These are phyloP conservation scores for Fusarium sp. DNA, from an alignment of 2,329 filamentous ascomycete species.

Conservation along the genomic window DNA sequence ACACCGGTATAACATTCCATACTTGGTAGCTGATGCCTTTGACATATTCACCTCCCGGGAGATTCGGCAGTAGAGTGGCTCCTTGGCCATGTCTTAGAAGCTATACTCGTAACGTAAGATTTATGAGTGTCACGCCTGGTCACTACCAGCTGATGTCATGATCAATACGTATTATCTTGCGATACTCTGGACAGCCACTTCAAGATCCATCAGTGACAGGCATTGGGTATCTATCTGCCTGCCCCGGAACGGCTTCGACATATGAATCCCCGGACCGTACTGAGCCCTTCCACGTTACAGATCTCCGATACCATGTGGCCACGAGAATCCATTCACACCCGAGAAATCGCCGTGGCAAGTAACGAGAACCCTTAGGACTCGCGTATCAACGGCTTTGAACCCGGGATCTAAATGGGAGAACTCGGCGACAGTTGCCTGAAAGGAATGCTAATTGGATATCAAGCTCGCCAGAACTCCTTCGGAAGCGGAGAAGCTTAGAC, in stretches of 20 bases:
- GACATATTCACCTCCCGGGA: neutral
- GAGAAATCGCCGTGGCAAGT: neutral
- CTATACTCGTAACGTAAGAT: conserved; percentile 2
- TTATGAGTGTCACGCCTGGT: neutral
- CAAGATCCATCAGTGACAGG: neutral
- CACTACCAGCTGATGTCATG: neutral
- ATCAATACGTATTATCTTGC: neutral
- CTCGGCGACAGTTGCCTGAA: neutral
- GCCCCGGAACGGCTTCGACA: neutral
- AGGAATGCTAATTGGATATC: conserved; percentile 31
- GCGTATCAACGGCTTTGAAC: conserved; percentile 21
- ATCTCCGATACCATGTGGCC: neutral
- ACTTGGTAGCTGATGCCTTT: neutral
- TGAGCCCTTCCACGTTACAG: neutral
- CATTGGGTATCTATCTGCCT: neutral
- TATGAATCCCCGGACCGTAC: neutral
- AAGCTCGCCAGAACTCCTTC: conserved; percentile 7
- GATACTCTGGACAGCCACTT: neutral
- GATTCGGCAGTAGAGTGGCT: neutral
- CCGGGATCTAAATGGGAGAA: conserved; percentile 4
- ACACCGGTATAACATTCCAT: neutral
- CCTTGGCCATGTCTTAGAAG: neutral
- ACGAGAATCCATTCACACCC: conserved; percentile 16
- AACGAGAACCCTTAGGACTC: neutral
- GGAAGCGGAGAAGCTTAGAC: conserved; percentile 39